Percentiles rank a stretch among this genome's conserved stretches.
Conservation (phyloP, 208 protist genomes). For the Leishmania guyanensis region DNA sequence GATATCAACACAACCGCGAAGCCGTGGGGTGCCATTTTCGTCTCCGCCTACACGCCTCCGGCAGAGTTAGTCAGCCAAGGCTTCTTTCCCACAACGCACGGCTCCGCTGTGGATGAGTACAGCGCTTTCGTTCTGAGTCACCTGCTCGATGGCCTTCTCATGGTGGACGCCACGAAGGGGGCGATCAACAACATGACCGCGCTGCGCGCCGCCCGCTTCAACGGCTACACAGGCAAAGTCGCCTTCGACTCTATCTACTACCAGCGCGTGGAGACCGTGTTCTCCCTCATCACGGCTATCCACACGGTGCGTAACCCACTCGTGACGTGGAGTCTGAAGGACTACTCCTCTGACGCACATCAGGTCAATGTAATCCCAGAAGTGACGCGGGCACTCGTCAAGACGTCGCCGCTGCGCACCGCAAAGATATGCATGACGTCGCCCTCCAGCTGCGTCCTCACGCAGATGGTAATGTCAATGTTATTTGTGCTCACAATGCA, state of each 20-base stretch:
- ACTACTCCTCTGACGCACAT: constrained; percentile 33
- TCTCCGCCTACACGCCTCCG: constrained; percentile 59
- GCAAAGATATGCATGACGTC: constrained; percentile 77
- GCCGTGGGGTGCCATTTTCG: constrained; percentile 74
- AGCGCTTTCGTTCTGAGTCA: constrained; percentile 81
- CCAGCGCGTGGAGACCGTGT: constrained; percentile 62
- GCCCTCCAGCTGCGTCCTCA: constrained; percentile 54
- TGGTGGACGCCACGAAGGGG: constrained; percentile 44
- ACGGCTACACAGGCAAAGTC: constrained; percentile 73
- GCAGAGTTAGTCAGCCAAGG: constrained; percentile 40
- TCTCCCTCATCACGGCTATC: constrained; percentile 49
- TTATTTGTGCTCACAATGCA: constrained; percentile 54
- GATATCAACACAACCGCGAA: constrained; percentile 26
- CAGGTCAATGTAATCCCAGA: constrained; percentile 41
- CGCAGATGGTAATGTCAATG: constrained; percentile 61
- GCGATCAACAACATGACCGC: constrained; percentile 32
- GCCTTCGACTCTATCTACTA: constrained; percentile 73
- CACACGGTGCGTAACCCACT: constrained; percentile 55
- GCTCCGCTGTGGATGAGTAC: constrained; percentile 57
- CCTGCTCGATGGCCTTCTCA: constrained; percentile 75
- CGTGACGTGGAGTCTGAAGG: constrained; percentile 55
- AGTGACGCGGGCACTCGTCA: constrained; percentile 44
- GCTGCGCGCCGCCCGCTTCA: constrained; percentile 58
- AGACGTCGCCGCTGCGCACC: constrained; percentile 60
- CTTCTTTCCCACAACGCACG: constrained; percentile 36